Conservation (phyloP, 371 early-diverging fungal species). For the Syncephalastrum contaminatum region DNA sequence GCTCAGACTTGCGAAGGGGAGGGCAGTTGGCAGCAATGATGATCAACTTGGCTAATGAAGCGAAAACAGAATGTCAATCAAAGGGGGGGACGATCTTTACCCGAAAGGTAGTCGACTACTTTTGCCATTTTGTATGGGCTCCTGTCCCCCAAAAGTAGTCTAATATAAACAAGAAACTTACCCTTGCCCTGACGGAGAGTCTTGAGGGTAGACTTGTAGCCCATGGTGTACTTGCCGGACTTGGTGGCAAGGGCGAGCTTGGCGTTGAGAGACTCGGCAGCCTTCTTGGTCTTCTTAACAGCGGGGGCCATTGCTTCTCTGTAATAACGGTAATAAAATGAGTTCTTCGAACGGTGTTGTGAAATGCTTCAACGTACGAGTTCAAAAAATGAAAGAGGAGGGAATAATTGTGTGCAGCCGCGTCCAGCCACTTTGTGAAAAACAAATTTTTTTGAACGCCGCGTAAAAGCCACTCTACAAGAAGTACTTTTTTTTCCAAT, state of each 20-base stretch:
- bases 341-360: too few species aligned
- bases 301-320: conserved; percentile 44
- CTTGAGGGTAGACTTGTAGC: conserved; percentile 98
- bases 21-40: conserved; percentile 98
- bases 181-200: conserved; percentile 95
- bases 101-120: conserved; percentile 16
- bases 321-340: neutral
- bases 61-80: conserved; percentile 13
- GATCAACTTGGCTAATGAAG: conserved; percentile 88
- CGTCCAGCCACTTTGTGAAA: too few species aligned
- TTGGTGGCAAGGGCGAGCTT: conserved; percentile 98
- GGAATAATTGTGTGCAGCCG: too few species aligned
- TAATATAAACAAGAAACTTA: conserved; percentile 39
- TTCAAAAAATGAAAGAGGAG: too few species aligned
- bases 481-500: too few species aligned
- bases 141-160: conserved; percentile 32
- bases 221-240: conserved; percentile 97
- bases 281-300: conserved; percentile 71
- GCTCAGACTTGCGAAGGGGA: conserved; percentile 98
- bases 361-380: too few species aligned
- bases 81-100: conserved; percentile 45
- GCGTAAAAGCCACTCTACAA: too few species aligned
- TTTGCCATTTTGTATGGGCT: conserved; percentile 21
- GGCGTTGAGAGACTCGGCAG: conserved; percentile 95
- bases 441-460: too few species aligned